Conservation (phyloP, 352 stramenopile genomes). For the Pythium volutum region DNA sequence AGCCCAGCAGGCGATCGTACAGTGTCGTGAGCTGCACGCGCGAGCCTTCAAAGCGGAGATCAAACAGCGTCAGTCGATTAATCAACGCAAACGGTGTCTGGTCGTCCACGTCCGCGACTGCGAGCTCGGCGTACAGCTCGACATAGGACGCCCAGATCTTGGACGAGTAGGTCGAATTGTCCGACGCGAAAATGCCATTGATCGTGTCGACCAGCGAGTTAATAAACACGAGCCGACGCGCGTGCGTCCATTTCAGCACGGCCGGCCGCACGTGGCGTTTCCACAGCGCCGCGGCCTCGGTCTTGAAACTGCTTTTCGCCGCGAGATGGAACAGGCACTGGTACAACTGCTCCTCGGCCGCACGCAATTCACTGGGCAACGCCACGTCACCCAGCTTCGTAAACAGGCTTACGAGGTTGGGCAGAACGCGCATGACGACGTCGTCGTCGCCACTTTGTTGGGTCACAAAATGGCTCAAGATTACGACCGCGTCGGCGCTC, state of each 20-base stretch:
- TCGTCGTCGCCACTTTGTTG: constrained; percentile 41
- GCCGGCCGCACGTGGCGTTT: constrained; percentile 30
- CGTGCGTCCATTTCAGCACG: constrained; percentile 40
- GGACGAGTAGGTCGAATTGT: constrained; percentile 9
- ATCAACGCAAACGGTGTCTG: constrained; percentile 15
- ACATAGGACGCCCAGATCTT: constrained; percentile 26
- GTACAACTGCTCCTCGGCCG: constrained; percentile 55
- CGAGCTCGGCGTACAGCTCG: constrained; percentile 23
- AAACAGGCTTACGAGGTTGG: constrained; percentile 55
- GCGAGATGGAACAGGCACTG: constrained; percentile 57
- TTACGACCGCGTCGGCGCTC: constrained; percentile 66
- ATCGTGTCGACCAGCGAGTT: constrained; percentile 47
- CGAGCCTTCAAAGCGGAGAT: constrained; percentile 31
- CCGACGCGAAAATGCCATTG: constrained; percentile 31
- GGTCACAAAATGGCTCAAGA: constrained; percentile 63
- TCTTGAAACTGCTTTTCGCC: constrained; percentile 43
- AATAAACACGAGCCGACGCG: constrained; percentile 35
- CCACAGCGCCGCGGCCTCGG: constrained; percentile 53
- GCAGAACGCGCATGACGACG: constrained; percentile 57
- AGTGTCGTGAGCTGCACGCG: constrained; percentile 53
- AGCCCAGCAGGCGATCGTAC: constrained; percentile 47
- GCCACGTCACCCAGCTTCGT: constrained; percentile 31
- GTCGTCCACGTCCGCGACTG: not conserved
- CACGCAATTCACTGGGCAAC: constrained; percentile 48
- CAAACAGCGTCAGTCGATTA: constrained; percentile 27